Percentiles rank a stretch among this genome's conserved stretches.
phyloP scores from a whole-genome alignment of 139 green algal species.

The Yamagishiella unicocca region DNA sequence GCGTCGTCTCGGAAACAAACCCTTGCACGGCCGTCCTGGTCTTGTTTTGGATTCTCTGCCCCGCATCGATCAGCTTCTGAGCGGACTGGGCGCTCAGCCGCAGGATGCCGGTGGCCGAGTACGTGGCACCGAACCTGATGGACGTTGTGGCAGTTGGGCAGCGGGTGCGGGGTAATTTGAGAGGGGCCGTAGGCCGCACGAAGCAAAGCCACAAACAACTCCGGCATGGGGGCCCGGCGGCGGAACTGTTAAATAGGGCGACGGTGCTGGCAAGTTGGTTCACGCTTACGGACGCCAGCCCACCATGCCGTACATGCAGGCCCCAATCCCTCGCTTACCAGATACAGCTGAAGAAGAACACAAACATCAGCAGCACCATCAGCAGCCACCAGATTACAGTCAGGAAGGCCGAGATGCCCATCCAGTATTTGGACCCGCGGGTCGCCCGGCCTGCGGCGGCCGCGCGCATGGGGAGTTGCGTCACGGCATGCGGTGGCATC shows the following conservation, averaged over 20 bases:
- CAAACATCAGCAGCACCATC: slow-evolving; percentile 2
- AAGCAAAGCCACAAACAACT: neutral
- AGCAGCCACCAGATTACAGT: neutral
- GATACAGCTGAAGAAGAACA: neutral
- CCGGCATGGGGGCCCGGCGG: neutral
- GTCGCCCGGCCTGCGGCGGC: neutral
- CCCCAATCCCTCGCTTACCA: neutral
- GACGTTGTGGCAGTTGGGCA: too few species aligned
- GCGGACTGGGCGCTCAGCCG: neutral
- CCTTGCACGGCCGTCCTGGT: neutral
- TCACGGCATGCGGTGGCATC: neutral
- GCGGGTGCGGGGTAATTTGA: too few species aligned
- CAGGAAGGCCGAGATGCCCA: neutral
- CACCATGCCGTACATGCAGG: neutral
- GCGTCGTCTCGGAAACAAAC: too few species aligned
- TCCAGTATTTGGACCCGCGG: neutral
- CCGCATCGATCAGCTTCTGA: neutral
- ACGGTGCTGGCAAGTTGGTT: neutral
- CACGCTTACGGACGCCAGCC: neutral
- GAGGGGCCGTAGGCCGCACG: too few species aligned
- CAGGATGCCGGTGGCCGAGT: neutral
- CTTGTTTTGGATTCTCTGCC: neutral
- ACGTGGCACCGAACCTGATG: neutral
- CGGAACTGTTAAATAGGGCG: neutral
- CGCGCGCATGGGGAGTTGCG: too few species aligned